Conservation (phyloP, 176 grass and related monocot genomes). For the Carex littledalei region DNA sequence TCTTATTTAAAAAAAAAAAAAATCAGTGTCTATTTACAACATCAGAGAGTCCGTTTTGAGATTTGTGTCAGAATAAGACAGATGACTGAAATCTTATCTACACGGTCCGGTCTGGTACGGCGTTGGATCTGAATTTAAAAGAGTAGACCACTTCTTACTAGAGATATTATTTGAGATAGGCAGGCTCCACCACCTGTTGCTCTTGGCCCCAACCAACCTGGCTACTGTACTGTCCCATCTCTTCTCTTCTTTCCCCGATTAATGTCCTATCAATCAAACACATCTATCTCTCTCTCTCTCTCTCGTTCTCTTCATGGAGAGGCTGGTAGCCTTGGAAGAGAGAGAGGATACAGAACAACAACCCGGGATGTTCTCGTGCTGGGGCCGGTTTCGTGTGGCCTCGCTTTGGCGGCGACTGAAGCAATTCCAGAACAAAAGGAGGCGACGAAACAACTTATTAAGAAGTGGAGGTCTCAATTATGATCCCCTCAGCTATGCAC, state of each 20-base stretch:
- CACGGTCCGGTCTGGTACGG: too few relatives aligned
- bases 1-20: too few relatives aligned
- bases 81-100: too few relatives aligned
- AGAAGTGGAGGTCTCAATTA: slow-evolving; percentile 53
- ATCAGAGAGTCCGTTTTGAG: too few relatives aligned
- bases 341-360: slow-evolving; percentile 15
- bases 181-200: not conserved
- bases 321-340: slow-evolving; percentile 23
- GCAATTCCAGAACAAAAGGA: slow-evolving; percentile 27
- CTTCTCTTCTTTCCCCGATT: not conserved
- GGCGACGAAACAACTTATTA: slow-evolving; percentile 31
- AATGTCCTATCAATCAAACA: slow-evolving; percentile 25
- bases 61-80: too few relatives aligned
- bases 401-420: slow-evolving; percentile 51
- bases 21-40: too few relatives aligned
- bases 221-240: not conserved
- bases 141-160: not conserved
- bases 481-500: slow-evolving; percentile 72
- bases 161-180: not conserved
- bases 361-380: slow-evolving; percentile 28
- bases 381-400: slow-evolving; percentile 41
- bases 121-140: not conserved
- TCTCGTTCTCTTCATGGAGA: slow-evolving; percentile 5
- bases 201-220: slow-evolving; percentile 15
- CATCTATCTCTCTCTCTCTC: not conserved